Conservation (phyloP, 192 early-diverging fungal species). For the Coemansia sp. region DNA sequence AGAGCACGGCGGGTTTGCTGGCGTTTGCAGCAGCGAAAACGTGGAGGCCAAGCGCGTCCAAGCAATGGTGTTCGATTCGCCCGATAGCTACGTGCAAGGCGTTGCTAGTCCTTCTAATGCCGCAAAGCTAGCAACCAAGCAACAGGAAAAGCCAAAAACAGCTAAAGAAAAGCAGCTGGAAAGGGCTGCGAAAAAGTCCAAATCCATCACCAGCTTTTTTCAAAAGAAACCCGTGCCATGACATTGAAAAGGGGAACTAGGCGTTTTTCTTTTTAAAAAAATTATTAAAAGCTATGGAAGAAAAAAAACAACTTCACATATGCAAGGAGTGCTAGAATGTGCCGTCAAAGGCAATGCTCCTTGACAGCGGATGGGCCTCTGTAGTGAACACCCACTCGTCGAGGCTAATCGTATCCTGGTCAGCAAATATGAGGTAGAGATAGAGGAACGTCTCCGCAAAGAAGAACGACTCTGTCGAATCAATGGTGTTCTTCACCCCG, state of each 20-base stretch:
- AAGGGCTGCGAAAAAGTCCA: constrained; percentile 42
- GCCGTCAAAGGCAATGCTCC: constrained; percentile 37
- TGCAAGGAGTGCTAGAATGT: constrained; percentile 17
- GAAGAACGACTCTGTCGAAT: constrained; percentile 72
- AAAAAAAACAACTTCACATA: neutral
- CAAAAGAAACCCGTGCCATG: constrained; percentile 21
- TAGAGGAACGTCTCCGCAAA: constrained; percentile 94
- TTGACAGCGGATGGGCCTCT: constrained; percentile 83
- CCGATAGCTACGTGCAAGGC: constrained; percentile 33
- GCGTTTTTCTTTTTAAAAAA: no score
- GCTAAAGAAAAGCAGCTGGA: constrained; percentile 50
- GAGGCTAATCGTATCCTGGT: constrained; percentile 65
- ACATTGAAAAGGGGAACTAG: no score
- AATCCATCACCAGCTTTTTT: constrained; percentile 46
- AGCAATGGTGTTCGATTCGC: constrained; percentile 27
- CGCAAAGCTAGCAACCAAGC: neutral
- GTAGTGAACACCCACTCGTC: constrained; percentile 93
- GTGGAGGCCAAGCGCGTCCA: constrained; percentile 6
- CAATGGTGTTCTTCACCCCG: constrained; percentile 30
- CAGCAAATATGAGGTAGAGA: constrained; percentile 80
- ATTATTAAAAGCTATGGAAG: neutral
- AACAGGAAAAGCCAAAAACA: constrained; percentile 29
- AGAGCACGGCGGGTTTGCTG: constrained; percentile 29
- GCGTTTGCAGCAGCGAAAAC: constrained; percentile 15
- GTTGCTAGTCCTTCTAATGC: constrained; percentile 10